Evolutionary conservation across 805 yeast genomes (phyloP), one percentile per base, ranked within the genome.

Genomic region (Teunomyces barrocoloradensis): DNA sequence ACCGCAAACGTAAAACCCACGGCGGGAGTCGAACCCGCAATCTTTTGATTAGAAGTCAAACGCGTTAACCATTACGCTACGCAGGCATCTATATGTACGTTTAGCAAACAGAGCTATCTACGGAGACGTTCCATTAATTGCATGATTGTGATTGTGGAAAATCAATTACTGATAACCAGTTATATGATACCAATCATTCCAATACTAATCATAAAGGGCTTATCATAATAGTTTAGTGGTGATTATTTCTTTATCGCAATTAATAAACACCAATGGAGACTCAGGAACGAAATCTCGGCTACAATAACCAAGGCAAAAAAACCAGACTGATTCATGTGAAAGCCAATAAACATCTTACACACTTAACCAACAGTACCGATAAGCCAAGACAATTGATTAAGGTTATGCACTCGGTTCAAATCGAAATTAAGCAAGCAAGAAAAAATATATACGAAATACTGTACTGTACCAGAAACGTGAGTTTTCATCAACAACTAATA

Each of bases 11-110:
- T 18, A 15, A 23, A 66, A 66, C 71, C 72, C 71, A 68, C 64
- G 71, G 64, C 73, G 71, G 67, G 82, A 77, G 79, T 77, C 82
- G 82, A 77, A 77, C 82, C 79, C 81, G 75, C 76, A 77, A 76
- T 78, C 81, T 76, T 75, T 77, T 77, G 82, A 77, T 78, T 77
- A 77, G 81, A 77, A 77, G 81, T 78, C 81, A 78, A 77, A 77
- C 79, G 82, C 81, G 82, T 75, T 77, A 77, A 77, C 82, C 81
- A 77, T 78, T 78, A 75, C 81, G 82, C 82, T 75, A 77, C 81
- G 69, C 79, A 72, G 78, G 79, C 79, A 23, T 10, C n/a, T 43
- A 28, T 18, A 32, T 13, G 18, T 7, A 25, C 3, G 3, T 2
- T 6, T 23, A 6, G 9, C 6, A 23, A 6, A 9, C 4, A 17